These are phyloP conservation scores for Zymoseptoria brevis DNA, from an alignment of 2,329 filamentous ascomycete genomes.

Conservation along the genomic window DNA sequence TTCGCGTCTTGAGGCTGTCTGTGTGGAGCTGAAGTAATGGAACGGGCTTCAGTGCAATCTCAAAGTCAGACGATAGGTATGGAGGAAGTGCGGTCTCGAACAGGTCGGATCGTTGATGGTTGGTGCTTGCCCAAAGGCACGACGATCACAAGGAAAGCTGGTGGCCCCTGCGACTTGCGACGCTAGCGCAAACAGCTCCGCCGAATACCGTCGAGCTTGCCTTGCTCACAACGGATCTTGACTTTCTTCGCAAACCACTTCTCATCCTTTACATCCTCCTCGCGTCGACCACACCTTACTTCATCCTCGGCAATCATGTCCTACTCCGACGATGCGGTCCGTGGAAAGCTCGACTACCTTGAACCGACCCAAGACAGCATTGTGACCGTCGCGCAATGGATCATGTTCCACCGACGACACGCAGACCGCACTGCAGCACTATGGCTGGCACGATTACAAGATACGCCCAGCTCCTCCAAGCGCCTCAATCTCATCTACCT, in stretches of 20 bases:
- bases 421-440: conserved; percentile 85
- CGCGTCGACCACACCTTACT: no score
- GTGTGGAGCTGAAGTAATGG: background rate
- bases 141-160: background rate
- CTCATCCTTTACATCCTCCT: background rate
- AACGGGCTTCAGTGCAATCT: background rate
- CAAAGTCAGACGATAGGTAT: background rate
- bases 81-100: background rate
- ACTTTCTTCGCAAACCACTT: background rate
- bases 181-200: background rate
- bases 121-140: background rate
- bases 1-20: background rate
- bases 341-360: conserved; percentile 86
- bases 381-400: conserved; percentile 94
- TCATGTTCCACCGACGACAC: conserved; percentile 96
- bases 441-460: conserved; percentile 84
- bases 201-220: background rate
- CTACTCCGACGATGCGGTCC: conserved; percentile 90
- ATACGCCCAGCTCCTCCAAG: conserved; percentile 70
- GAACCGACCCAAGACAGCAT: conserved; percentile 98
- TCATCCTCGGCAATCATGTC: conserved; percentile 54
- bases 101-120: background rate
- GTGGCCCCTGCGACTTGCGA: background rate
- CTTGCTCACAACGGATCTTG: background rate
- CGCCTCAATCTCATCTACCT: conserved; percentile 88